A percentile compares a stretch with the other conserved stretches of the same genome.
Evolutionary conservation across 768 basidiomycete species (phyloP).

Genomic region (Hypholoma fasciculare): DNA sequence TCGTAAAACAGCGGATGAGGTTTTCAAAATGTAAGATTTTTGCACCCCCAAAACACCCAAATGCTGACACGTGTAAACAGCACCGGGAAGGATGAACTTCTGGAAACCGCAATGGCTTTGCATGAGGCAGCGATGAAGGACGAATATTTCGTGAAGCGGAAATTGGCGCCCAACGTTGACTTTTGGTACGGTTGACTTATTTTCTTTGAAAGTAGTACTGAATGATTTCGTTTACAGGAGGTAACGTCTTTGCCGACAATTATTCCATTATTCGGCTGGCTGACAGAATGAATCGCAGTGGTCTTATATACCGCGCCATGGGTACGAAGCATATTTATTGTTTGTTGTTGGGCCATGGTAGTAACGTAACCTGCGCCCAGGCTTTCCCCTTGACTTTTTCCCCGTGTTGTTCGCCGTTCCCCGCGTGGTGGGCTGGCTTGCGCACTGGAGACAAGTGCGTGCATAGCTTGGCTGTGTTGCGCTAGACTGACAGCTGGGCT

Average conservation of each 20-base stretch:
- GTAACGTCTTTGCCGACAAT: conserved; percentile 31
- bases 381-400: conserved; percentile 94
- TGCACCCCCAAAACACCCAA: no score
- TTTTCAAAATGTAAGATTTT: conserved; percentile 78
- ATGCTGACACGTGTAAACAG: conserved; percentile 33
- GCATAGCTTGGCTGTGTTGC: neutral
- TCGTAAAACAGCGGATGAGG: conserved; percentile 86
- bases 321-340: conserved; percentile 40
- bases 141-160: conserved; percentile 82
- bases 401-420: conserved; percentile 92
- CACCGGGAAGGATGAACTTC: conserved; percentile 80
- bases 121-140: conserved; percentile 90
- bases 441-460: conserved; percentile 84
- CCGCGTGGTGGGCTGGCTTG: conserved; percentile 90
- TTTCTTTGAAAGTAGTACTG: neutral
- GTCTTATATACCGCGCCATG: conserved; percentile 91
- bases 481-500: conserved; percentile 1
- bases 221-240: conserved; percentile 43
- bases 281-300: conserved; percentile 40
- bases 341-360: neutral
- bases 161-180: conserved; percentile 88
- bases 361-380: conserved; percentile 32
- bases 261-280: neutral
- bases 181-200: conserved; percentile 62
- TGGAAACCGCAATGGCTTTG: conserved; percentile 87